Conservation (phyloP, 1,284 basidiomycete genomes). For the Porogramme epimiltina region DNA sequence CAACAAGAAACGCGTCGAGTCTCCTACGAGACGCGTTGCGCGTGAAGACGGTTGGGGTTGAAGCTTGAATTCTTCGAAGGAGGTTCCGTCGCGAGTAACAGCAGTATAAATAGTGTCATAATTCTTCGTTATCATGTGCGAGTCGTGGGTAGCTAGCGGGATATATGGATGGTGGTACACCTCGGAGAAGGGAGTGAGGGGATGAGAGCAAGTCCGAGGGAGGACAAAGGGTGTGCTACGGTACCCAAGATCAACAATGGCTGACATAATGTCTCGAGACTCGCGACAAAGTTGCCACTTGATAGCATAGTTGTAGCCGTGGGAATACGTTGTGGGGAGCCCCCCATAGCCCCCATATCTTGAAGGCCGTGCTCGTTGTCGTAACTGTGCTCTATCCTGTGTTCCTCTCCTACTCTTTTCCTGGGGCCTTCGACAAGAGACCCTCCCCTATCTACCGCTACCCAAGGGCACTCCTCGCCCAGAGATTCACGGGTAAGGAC, state of each 20-base stretch:
- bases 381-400: too few species aligned
- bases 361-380: too few species aligned
- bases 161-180: not conserved
- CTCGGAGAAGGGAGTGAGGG: not conserved
- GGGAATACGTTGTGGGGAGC: too few species aligned
- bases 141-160: not conserved
- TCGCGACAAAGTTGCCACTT: too few species aligned
- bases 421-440: too few species aligned
- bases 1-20: conserved; percentile 22
- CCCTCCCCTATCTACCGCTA: too few species aligned
- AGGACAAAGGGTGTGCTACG: not conserved
- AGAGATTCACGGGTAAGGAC: too few species aligned
- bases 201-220: not conserved
- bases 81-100: conserved; percentile 8
- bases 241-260: not conserved
- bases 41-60: conserved; percentile 16
- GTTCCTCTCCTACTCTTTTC: too few species aligned
- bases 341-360: too few species aligned
- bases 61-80: conserved; percentile 1
- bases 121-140: conserved; percentile 6
- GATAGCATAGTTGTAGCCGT: too few species aligned
- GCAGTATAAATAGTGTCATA: conserved; percentile 6
- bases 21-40: conserved; percentile 22
- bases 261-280: too few species aligned
- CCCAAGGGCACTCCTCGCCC: too few species aligned